Percentiles rank a stretch among this genome's conserved stretches.
These are phyloP conservation scores for Chrysosporium keratinophilum DNA, from an alignment of 2,329 filamentous ascomycete genomes.

Conservation along the genomic window DNA sequence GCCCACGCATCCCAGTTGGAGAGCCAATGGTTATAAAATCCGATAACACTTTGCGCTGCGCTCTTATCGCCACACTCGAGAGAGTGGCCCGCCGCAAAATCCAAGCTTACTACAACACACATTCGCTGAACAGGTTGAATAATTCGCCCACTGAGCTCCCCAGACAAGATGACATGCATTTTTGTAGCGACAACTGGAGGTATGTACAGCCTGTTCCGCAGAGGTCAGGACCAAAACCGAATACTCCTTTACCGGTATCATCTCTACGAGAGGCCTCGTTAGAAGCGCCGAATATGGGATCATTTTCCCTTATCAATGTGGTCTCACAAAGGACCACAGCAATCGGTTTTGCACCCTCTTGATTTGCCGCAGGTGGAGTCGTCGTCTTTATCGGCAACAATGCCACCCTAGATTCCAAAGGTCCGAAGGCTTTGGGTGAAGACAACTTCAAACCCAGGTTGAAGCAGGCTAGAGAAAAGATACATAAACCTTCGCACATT, in stretches of 20 bases:
- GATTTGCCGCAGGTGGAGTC: conserved; percentile 7
- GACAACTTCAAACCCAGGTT: neutral
- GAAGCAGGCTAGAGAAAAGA: too few relatives aligned
- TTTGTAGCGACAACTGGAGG: conserved; percentile 22
- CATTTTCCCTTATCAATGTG: neutral
- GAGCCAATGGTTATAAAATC: conserved; percentile 6
- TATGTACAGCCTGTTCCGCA: conserved; percentile 21
- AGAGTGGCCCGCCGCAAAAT: conserved; percentile 22
- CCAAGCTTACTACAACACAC: conserved; percentile 29
- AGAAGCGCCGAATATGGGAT: neutral
- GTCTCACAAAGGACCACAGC: conserved; percentile 12
- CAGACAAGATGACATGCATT: conserved; percentile 26
- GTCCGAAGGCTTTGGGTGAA: neutral
- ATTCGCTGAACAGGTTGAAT: neutral
- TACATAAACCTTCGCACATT: too few relatives aligned
- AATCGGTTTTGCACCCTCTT: conserved; percentile 11
- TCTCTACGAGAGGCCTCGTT: neutral
- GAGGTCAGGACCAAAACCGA: conserved; percentile 21
- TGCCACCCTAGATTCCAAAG: neutral
- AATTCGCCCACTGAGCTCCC: conserved; percentile 20
- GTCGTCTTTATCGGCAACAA: neutral
- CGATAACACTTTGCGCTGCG: too few relatives aligned
- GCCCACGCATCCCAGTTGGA: conserved; percentile 26
- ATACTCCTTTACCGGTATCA: conserved; percentile 1
- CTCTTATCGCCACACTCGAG: too few relatives aligned